phyloP scores from a whole-genome alignment of 345 rosid genomes.

The Populus davidiana region DNA sequence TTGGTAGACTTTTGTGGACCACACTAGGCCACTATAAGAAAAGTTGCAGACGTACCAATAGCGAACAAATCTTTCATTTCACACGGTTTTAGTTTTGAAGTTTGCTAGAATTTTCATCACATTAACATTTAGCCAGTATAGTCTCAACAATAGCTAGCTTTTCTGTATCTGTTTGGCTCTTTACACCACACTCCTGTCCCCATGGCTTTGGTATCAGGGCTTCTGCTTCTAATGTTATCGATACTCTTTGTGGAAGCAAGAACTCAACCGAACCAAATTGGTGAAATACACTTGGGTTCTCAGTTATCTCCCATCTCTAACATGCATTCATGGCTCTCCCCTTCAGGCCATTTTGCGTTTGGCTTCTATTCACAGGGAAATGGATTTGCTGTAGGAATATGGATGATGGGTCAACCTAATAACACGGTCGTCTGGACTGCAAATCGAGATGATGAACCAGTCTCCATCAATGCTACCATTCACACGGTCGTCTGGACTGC shows the following conservation, averaged over 20 bases:
- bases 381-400: conserved; percentile 21
- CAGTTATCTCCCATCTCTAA: not conserved
- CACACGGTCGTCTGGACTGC: too few species aligned
- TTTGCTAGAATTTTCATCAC: too few species aligned
- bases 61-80: too few species aligned
- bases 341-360: conserved; percentile 25
- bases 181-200: not conserved
- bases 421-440: conserved; percentile 31
- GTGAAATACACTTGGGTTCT: not conserved
- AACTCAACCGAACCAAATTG: not conserved
- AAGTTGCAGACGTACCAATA: too few species aligned
- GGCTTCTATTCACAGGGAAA: conserved; percentile 23
- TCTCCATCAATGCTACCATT: conserved; percentile 9
- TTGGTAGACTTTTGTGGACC: not conserved
- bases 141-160: not conserved
- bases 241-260: not conserved
- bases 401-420: not conserved
- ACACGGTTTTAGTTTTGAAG: too few species aligned
- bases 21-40: too few species aligned
- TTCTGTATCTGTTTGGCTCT: not conserved
- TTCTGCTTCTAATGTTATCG: not conserved
- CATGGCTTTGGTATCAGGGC: not conserved
- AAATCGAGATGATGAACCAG: conserved; percentile 21
- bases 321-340: conserved; percentile 18
- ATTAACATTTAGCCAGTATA: too few species aligned